Base-by-base conservation (phyloP, 176 grass and related monocot genomes). In the Ensete ventricosum region DNA sequence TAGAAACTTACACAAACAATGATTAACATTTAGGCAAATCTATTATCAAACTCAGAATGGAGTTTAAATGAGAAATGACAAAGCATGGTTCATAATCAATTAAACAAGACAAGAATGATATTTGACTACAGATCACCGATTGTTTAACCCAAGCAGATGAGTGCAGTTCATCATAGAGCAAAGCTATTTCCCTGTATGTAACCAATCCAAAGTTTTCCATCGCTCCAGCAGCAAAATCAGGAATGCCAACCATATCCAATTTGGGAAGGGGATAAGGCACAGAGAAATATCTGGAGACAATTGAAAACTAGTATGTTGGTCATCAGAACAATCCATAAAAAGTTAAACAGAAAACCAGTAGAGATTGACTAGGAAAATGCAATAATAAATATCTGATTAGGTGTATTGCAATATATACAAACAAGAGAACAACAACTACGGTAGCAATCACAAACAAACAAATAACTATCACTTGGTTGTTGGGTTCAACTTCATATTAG, bases 191-290 rank as follows among this genome's bases (percentile, higher is more conserved):
- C 1, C 90, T 85, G 64, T 80, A 98, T 73, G 88, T 91, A 52
- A 98, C 86, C 70, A 98, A 78, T 74, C 94, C 94, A 48, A 84
- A 98, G 85, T 98, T 98, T 74, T 98, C 94, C 90, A 98, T 98
- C 52, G 94, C 94, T 69, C 94, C 86, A 58, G 82, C 52, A 72
- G 90, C 83, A 85, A 98, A 93, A 89, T 98, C 88, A 73, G 90
- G 90, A 64, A 98, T 90, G 50, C 83, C 90, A 65, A 91, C 80
- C 94, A 93, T 98, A 84, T 98, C 94, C 88, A 98, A 77, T 71
- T 98, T 98, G 49, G 88, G 90, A 73, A 98, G 94, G 17, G 94
- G 85, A 84, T 89, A 98, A 69, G 85, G 85, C 51, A 87, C 85
- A n/a, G 67, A 82, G 85, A 98, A 93, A 81, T 98, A 98, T 76